These are phyloP conservation scores for Tolypocladium endophyticum DNA, from an alignment of 2,329 filamentous ascomycete genomes.

Conservation along the genomic window DNA sequence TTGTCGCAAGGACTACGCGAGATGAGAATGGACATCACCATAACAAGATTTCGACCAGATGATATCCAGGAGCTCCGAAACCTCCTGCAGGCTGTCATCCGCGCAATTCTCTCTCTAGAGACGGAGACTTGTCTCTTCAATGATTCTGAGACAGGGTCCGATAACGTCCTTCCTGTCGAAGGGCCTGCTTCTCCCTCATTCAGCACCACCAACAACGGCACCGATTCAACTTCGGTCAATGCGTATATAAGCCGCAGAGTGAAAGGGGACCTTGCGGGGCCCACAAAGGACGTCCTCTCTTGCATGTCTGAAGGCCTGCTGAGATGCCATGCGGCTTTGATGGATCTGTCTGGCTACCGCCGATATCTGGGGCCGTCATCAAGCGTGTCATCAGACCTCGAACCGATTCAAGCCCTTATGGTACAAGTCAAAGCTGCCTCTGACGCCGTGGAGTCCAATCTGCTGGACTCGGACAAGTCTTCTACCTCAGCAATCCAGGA, in stretches of 20 bases:
- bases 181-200: background rate
- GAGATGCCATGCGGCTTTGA: slow-evolving; percentile 40
- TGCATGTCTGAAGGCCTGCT: slow-evolving; percentile 33
- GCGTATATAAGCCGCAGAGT: slow-evolving; percentile 13
- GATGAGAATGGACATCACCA: slow-evolving; percentile 43
- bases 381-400: slow-evolving; percentile 30
- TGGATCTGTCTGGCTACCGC: slow-evolving; percentile 42
- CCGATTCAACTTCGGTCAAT: slow-evolving; percentile 1
- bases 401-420: slow-evolving; percentile 27
- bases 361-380: slow-evolving; percentile 32
- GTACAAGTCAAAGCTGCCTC: slow-evolving; percentile 33
- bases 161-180: slow-evolving; percentile 8
- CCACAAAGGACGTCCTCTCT: slow-evolving; percentile 33
- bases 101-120: slow-evolving; percentile 40
- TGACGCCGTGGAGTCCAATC: slow-evolving; percentile 32
- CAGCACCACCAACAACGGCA: slow-evolving; percentile 2
- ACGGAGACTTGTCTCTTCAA: slow-evolving; percentile 37
- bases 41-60: slow-evolving; percentile 39
- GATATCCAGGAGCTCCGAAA: slow-evolving; percentile 42
- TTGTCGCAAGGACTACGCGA: slow-evolving; percentile 46
- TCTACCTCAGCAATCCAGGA: slow-evolving; percentile 34
- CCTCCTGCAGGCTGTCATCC: slow-evolving; percentile 42
- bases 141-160: slow-evolving; percentile 7
- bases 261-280: slow-evolving; percentile 26
- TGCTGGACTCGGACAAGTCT: slow-evolving; percentile 33